A percentile compares a stretch with the other conserved stretches of the same genome.
Evolutionary conservation across 2,329 filamentous ascomycete genomes (phyloP).

Genomic region (Exophiala sp.): DNA sequence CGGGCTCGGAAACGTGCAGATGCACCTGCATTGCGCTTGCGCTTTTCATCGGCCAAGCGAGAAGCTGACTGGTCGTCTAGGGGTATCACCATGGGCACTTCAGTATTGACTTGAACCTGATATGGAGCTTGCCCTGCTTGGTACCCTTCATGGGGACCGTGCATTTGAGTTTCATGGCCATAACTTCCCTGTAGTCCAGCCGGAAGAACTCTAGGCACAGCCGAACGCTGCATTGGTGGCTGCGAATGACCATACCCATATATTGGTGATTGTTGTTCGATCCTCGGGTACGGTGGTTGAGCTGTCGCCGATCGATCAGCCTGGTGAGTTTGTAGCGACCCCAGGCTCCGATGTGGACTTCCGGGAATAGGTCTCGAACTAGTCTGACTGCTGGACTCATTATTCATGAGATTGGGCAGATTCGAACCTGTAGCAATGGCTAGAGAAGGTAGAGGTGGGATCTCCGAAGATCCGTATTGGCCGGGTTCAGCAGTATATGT

Average conservation of each 20-base stretch:
- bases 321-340: conserved; percentile 3
- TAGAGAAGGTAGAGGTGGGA: conserved; percentile 47
- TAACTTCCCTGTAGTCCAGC: conserved; percentile 12
- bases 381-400: conserved; percentile 14
- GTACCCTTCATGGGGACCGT: conserved; percentile 24
- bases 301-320: conserved; percentile 8
- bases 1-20: conserved; percentile 78
- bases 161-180: conserved; percentile 12
- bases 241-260: conserved; percentile 15
- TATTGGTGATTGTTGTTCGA: conserved; percentile 17
- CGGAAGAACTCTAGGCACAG: conserved; percentile 11
- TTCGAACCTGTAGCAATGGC: conserved; percentile 29
- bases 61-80: conserved; percentile 75
- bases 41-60: conserved; percentile 77
- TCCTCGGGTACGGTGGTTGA: conserved; percentile 14
- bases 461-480: conserved; percentile 35
- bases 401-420: conserved; percentile 1
- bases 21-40: conserved; percentile 78
- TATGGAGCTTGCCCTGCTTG: conserved; percentile 29
- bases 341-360: conserved; percentile 11
- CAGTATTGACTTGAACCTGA: conserved; percentile 31
- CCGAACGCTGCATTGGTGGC: conserved; percentile 9
- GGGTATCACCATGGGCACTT: conserved; percentile 39
- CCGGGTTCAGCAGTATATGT: conserved; percentile 44
- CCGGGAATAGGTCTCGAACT: conserved; percentile 10